These are phyloP conservation scores for Kitagawia praeruptora DNA, from an alignment of 129 eudicot species.

Conservation along the genomic window DNA sequence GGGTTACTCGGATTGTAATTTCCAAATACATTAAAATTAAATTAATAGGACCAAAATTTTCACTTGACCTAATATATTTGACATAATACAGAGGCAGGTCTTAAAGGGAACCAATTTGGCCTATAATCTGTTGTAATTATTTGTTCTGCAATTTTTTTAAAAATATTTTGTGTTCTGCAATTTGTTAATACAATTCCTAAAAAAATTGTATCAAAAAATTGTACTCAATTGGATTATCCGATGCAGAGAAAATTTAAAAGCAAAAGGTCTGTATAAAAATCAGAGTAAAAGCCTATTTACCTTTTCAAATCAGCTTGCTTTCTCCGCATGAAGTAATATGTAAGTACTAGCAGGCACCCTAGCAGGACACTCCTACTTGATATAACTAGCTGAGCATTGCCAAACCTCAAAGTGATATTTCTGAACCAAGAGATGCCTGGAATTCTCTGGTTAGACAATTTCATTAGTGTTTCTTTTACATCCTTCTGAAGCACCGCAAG, in stretches of 20 bases:
- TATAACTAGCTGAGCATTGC: conserved; percentile 34
- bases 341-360: conserved; percentile 36
- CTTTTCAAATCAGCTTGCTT: conserved; percentile 50
- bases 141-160: too few relatives aligned
- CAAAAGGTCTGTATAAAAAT: neutral
- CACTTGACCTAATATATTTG: too few relatives aligned
- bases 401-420: conserved; percentile 40
- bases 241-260: neutral
- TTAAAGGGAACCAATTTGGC: too few relatives aligned
- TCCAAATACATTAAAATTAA: too few relatives aligned
- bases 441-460: conserved; percentile 33
- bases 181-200: too few relatives aligned
- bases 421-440: conserved; percentile 61
- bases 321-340: conserved; percentile 47
- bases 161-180: too few relatives aligned
- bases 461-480: conserved; percentile 52
- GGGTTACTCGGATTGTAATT: too few relatives aligned
- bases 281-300: conserved; percentile 23
- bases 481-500: conserved; percentile 28
- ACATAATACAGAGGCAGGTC: too few relatives aligned
- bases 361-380: conserved; percentile 63
- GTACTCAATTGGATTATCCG: conserved; percentile 22
- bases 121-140: too few relatives aligned
- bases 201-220: too few relatives aligned
- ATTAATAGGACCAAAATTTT: too few relatives aligned